These are phyloP conservation scores for Fusarium virguliforme DNA, from an alignment of 2,329 filamentous ascomycete species.

Conservation along the genomic window DNA sequence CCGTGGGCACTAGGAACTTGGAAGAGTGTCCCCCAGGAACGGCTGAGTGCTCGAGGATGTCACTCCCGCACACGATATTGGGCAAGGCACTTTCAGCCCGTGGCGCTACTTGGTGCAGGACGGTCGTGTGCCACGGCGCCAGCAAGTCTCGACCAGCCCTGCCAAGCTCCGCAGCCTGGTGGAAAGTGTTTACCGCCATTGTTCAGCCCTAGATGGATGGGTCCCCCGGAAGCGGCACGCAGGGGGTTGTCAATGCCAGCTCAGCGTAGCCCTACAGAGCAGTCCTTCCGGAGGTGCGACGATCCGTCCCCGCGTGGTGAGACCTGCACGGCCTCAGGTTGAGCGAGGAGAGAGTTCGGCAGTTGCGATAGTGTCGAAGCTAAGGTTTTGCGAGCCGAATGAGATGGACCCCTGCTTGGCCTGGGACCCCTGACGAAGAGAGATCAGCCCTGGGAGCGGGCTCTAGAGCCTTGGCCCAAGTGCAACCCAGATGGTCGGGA, in stretches of 20 bases:
- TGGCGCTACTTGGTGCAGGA: conserved; percentile 32
- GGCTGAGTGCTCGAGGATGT: conserved; percentile 29
- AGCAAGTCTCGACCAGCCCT: conserved; percentile 27
- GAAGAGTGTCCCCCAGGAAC: neutral
- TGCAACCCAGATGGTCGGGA: conserved; percentile 33
- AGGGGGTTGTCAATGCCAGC: conserved; percentile 11
- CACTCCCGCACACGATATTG: conserved; percentile 27
- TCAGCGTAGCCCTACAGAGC: conserved; percentile 16
- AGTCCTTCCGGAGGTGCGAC: neutral
- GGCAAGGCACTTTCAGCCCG: conserved; percentile 20
- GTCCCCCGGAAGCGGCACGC: conserved; percentile 32
- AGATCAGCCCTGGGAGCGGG: conserved; percentile 45
- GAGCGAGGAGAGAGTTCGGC: neutral
- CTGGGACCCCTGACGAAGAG: conserved; percentile 26
- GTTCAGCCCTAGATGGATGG: neutral
- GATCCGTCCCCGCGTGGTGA: conserved; percentile 16
- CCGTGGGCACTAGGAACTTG: conserved; percentile 23
- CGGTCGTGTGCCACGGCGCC: conserved; percentile 19
- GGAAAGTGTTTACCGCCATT: conserved; percentile 26
- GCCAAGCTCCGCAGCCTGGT: conserved; percentile 16
- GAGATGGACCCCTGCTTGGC: conserved; percentile 3
- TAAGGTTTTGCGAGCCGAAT: neutral
- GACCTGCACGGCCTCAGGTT: conserved; percentile 29
- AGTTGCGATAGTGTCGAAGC: conserved; percentile 24
- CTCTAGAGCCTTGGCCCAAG: conserved; percentile 1